These are phyloP conservation scores for Wickerhamomyces queroliae DNA, from an alignment of 805 yeast species.

Conservation along the genomic window DNA sequence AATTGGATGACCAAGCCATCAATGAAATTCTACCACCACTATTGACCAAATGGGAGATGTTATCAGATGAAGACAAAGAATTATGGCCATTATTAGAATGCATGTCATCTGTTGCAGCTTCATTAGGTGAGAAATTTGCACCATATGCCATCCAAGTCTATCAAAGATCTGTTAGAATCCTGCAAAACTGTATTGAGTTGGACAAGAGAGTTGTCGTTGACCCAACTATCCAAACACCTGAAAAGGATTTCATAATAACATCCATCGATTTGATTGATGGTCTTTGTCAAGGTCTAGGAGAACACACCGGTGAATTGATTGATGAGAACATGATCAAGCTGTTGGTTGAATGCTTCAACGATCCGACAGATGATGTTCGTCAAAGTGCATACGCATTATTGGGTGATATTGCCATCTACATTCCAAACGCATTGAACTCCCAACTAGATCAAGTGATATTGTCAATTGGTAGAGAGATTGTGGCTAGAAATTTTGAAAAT, in stretches of 20 bases:
- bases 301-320: constrained; percentile 52
- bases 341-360: constrained; percentile 65
- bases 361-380: constrained; percentile 79
- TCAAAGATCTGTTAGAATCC: constrained; percentile 65
- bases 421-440: constrained; percentile 18
- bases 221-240: constrained; percentile 70
- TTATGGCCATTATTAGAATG: constrained; percentile 93
- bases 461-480: constrained; percentile 64
- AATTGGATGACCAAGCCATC: constrained; percentile 51
- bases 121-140: constrained; percentile 76
- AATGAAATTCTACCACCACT: constrained; percentile 73
- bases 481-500: constrained; percentile 41
- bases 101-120: constrained; percentile 85
- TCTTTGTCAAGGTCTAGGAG: constrained; percentile 79
- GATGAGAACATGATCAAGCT: constrained; percentile 49
- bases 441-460: constrained; percentile 43
- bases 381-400: constrained; percentile 86
- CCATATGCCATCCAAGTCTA: constrained; percentile 88
- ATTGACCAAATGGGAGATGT: constrained; percentile 69
- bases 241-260: constrained; percentile 85
- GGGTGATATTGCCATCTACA: constrained; percentile 79
- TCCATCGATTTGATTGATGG: constrained; percentile 91
- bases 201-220: constrained; percentile 60
- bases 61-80: constrained; percentile 75
- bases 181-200: constrained; percentile 60